These are phyloP conservation scores for Trifolium subterraneum DNA, from an alignment of 306 rosid species.

Conservation along the genomic window DNA sequence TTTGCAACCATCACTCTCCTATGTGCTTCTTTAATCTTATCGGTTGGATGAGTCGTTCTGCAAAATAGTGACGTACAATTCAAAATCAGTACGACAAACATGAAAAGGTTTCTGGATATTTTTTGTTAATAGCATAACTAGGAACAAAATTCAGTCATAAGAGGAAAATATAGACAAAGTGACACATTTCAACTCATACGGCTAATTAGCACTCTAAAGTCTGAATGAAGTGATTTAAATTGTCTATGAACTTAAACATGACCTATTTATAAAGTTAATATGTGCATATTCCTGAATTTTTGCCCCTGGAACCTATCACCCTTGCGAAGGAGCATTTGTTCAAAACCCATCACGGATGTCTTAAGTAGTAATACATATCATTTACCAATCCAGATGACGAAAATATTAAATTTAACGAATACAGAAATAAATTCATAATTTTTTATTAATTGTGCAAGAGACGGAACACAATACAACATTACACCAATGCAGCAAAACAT, in stretches of 20 bases:
- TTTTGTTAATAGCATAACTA: background rate
- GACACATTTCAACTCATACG: background rate
- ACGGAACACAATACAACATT: no score
- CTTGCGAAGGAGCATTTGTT: no score
- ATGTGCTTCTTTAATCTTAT: conserved; percentile 85
- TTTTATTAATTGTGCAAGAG: no score
- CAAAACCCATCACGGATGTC: no score
- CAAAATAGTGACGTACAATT: background rate
- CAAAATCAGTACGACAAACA: conserved; percentile 36
- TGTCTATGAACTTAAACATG: background rate
- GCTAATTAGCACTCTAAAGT: background rate
- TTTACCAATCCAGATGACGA: no score
- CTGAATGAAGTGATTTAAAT: background rate
- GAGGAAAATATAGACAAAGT: conserved; percentile 4
- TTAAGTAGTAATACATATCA: no score
- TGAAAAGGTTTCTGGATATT: background rate
- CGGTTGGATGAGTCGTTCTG: conserved; percentile 68
- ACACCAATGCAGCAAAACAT: no score
- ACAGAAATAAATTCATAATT: no score
- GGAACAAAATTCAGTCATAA: conserved; percentile 5
- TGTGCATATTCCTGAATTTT: background rate
- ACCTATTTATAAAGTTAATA: background rate
- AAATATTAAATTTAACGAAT: no score
- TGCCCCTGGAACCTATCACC: no score
- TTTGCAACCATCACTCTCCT: conserved; percentile 96